phyloP scores from a whole-genome alignment of 345 rosid species.

The Salix viminalis region DNA sequence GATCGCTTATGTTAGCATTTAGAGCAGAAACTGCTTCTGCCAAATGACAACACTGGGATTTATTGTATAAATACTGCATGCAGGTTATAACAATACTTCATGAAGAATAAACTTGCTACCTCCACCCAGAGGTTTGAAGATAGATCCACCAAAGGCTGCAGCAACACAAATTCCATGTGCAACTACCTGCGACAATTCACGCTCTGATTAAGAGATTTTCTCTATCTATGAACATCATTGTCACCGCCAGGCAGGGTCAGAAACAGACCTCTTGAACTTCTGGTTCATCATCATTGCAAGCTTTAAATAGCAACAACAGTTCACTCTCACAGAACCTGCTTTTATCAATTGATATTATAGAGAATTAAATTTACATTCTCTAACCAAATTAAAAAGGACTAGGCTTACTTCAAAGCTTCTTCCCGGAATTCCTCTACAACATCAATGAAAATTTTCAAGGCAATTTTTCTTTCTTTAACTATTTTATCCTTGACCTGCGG shows the following conservation, averaged over 20 bases:
- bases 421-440: background rate
- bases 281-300: background rate
- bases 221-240: background rate
- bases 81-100: no score
- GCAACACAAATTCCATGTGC: background rate
- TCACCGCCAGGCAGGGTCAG: background rate
- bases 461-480: background rate
- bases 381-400: background rate
- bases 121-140: background rate
- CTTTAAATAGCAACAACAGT: background rate
- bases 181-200: background rate
- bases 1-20: background rate
- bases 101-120: background rate
- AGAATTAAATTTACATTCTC: background rate
- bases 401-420: slow-evolving; percentile 3
- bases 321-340: background rate
- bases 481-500: background rate
- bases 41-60: background rate
- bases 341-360: background rate
- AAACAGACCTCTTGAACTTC: slow-evolving; percentile 1
- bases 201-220: background rate
- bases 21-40: slow-evolving; percentile 11
- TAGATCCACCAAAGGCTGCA: slow-evolving; percentile 15
- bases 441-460: background rate
- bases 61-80: no score